Conservation (phyloP, 768 basidiomycete species). For the Tremella mesenterica region DNA sequence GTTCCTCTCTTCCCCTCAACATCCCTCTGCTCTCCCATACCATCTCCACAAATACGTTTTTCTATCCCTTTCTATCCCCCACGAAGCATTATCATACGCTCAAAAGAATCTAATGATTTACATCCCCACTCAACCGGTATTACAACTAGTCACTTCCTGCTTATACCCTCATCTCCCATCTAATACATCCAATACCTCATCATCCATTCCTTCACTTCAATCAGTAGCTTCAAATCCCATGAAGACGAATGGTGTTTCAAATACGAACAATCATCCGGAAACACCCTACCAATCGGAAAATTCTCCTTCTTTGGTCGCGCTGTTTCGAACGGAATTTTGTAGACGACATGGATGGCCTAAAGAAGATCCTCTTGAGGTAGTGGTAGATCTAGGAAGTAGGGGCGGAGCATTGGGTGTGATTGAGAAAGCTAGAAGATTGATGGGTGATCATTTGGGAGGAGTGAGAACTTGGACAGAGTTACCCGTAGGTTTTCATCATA, state of each 20-base stretch:
- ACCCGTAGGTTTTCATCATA: constrained; percentile 53
- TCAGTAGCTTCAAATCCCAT: background rate
- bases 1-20: constrained; percentile 55
- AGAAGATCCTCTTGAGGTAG: constrained; percentile 76
- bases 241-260: constrained; percentile 28
- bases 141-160: constrained; percentile 32
- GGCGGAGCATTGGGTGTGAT: constrained; percentile 84
- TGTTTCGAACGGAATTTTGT: constrained; percentile 86
- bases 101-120: constrained; percentile 53
- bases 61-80: constrained; percentile 58
- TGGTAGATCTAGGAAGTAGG: constrained; percentile 77
- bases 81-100: constrained; percentile 63
- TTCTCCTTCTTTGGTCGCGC: constrained; percentile 52
- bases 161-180: constrained; percentile 55
- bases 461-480: constrained; percentile 84
- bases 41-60: constrained; percentile 84
- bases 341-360: constrained; percentile 77
- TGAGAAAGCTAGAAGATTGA: constrained; percentile 85
- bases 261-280: constrained; percentile 1
- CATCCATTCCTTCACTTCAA: too few species aligned
- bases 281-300: background rate
- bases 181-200: background rate
- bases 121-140: constrained; percentile 51
- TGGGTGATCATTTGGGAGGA: constrained; percentile 86
- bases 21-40: constrained; percentile 77